Evolutionary conservation across 177 flowering plant species (phyloP).

Genomic region (Vitis hybrid): DNA sequence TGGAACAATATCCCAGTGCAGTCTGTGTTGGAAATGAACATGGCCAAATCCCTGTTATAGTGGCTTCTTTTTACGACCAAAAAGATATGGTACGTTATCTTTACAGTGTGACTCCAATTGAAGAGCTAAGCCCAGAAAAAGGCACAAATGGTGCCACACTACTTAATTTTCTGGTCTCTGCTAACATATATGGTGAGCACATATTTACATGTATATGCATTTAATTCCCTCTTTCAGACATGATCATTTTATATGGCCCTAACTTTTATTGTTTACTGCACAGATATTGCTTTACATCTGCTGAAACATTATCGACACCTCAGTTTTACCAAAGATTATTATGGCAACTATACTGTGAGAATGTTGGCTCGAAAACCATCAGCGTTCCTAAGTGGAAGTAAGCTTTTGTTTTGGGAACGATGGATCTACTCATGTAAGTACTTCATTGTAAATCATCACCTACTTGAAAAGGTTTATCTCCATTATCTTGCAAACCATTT

Average conservation of each 20-base stretch:
- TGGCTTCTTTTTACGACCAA: slow-evolving; percentile 22
- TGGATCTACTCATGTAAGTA: slow-evolving; percentile 25
- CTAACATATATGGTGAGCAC: not conserved
- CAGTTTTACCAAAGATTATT: slow-evolving; percentile 6
- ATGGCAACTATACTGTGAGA: slow-evolving; percentile 10
- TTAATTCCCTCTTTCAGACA: not conserved
- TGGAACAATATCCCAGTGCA: not conserved
- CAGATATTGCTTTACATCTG: slow-evolving; percentile 27
- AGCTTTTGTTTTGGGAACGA: slow-evolving; percentile 15
- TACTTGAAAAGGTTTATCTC: not conserved
- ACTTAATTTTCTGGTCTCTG: slow-evolving; percentile 1
- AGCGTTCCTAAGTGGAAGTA: slow-evolving; percentile 29
- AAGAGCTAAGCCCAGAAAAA: slow-evolving; percentile 13
- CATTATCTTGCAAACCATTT: too few species aligned
- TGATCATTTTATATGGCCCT: too few species aligned
- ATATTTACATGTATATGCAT: not conserved
- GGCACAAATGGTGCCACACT: slow-evolving; percentile 16
- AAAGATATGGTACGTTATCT: slow-evolving; percentile 22
- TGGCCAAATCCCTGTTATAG: slow-evolving; percentile 15
- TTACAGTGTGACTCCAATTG: slow-evolving; percentile 5
- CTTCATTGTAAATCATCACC: not conserved
- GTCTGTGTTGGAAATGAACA: slow-evolving; percentile 1
- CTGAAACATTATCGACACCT: slow-evolving; percentile 10
- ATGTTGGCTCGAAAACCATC: slow-evolving; percentile 32
- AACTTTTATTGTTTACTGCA: not conserved